Conservation (phyloP, 768 basidiomycete species). For the Auriscalpium orientale region DNA sequence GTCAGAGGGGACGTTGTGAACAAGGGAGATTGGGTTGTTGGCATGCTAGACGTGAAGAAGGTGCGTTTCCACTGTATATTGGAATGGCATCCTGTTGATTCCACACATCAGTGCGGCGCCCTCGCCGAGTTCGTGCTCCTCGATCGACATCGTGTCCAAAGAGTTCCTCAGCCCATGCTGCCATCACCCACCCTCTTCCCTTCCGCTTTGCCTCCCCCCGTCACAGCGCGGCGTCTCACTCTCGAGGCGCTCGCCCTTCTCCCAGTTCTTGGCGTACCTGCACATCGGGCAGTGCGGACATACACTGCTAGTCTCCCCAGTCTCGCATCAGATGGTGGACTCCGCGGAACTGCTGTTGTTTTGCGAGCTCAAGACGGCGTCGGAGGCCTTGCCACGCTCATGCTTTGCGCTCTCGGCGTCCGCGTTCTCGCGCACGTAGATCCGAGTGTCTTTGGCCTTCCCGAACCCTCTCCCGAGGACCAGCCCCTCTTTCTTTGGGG, state of each 20-base stretch:
- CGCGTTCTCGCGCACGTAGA: conserved; percentile 67
- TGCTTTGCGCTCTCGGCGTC: conserved; percentile 65
- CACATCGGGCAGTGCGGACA: conserved; percentile 74
- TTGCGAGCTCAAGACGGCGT: conserved; percentile 67
- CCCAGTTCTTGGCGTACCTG: conserved; percentile 72
- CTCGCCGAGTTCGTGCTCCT: conserved; percentile 83
- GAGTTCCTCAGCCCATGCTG: conserved; percentile 47
- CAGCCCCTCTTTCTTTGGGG: conserved; percentile 15
- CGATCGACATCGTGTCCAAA: conserved; percentile 70
- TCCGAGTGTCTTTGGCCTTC: conserved; percentile 26
- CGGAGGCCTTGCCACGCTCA: conserved; percentile 72
- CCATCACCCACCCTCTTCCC: conserved; percentile 25
- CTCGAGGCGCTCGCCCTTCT: conserved; percentile 54
- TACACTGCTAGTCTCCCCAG: conserved; percentile 13
- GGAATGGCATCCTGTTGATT: neutral
- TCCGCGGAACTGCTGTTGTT: conserved; percentile 44
- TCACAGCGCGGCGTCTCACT: conserved; percentile 4
- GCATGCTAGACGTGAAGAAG: conserved; percentile 72
- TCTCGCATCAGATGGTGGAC: conserved; percentile 15
- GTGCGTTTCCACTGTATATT: conserved; percentile 30
- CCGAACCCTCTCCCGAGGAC: conserved; percentile 27
- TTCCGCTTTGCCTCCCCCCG: conserved; percentile 20
- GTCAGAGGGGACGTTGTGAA: conserved; percentile 50
- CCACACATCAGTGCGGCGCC: conserved; percentile 58
- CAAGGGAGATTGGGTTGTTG: conserved; percentile 85